Percentiles rank a stretch among this genome's conserved stretches.
These are phyloP conservation scores for Parasarocladium wereldwijsianum DNA, from an alignment of 2,329 filamentous ascomycete genomes.

Conservation along the genomic window DNA sequence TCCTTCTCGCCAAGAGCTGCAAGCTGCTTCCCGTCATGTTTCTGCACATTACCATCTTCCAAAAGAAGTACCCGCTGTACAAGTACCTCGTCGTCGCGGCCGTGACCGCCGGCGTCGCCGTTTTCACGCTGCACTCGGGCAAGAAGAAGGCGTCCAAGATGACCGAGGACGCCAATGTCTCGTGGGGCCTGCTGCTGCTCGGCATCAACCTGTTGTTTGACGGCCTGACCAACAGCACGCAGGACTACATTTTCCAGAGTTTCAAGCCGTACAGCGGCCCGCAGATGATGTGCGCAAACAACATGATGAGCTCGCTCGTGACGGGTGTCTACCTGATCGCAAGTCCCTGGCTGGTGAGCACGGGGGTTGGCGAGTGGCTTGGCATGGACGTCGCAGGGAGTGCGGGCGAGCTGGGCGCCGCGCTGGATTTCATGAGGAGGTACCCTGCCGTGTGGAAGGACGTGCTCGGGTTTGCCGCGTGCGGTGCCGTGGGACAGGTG, in stretches of 20 bases:
- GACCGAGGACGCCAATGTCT: constrained; percentile 40
- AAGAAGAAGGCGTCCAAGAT: constrained; percentile 30
- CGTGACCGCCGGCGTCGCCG: constrained; percentile 82
- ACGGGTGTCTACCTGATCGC: constrained; percentile 64
- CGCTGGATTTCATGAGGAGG: constrained; percentile 62
- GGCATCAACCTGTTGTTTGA: constrained; percentile 88
- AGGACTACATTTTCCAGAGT: constrained; percentile 79
- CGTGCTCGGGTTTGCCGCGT: constrained; percentile 77
- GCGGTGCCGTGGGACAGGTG: constrained; percentile 84
- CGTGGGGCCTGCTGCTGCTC: constrained; percentile 72
- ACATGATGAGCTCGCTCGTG: constrained; percentile 68
- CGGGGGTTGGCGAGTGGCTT: constrained; percentile 47
- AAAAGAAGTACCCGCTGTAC: constrained; percentile 78
- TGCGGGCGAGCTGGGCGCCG: constrained; percentile 66
- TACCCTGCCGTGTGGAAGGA: constrained; percentile 77
- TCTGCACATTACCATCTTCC: constrained; percentile 84
- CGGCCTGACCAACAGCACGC: constrained; percentile 88
- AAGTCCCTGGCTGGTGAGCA: constrained; percentile 65
- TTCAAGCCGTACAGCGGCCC: constrained; percentile 76
- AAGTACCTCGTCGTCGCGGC: constrained; percentile 90
- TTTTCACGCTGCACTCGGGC: constrained; percentile 81
- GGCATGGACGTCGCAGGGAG: constrained; percentile 49
- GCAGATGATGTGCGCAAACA: constrained; percentile 99
- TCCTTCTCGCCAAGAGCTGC: constrained; percentile 93
- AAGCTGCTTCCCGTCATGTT: constrained; percentile 99